Conservation (phyloP, 345 rosid species). For the Corchorus olitorius region DNA sequence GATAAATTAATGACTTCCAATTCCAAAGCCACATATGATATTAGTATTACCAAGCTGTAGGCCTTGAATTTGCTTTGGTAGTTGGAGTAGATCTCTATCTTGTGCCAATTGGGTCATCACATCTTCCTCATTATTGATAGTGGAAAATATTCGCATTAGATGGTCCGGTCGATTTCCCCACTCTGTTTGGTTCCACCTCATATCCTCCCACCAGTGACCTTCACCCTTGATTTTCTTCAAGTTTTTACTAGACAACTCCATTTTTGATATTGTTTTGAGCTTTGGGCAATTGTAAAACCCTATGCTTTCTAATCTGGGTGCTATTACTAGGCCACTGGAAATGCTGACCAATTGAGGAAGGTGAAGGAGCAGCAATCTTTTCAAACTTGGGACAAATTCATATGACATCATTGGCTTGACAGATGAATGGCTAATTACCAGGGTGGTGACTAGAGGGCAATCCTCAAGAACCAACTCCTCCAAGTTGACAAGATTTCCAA, state of each 20-base stretch:
- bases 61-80: neutral
- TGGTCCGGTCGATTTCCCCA: neutral
- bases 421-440: neutral
- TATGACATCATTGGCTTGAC: neutral
- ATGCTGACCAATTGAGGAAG: conserved; percentile 18
- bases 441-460: neutral
- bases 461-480: conserved; percentile 23
- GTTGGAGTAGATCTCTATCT: neutral
- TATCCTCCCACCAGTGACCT: conserved; percentile 17
- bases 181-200: neutral
- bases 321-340: conserved; percentile 6
- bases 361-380: conserved; percentile 18
- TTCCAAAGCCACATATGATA: too few species aligned
- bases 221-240: conserved; percentile 12
- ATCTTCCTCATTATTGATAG: neutral
- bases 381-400: conserved; percentile 14
- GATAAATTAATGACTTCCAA: too few species aligned
- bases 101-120: conserved; percentile 10
- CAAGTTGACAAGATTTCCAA: neutral
- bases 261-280: neutral
- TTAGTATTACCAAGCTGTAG: neutral
- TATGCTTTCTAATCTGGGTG: conserved; percentile 18
- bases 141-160: neutral
- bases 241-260: conserved; percentile 11
- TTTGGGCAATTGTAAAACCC: conserved; percentile 17